Percentiles rank a stretch among this genome's conserved stretches.
Conservation (phyloP, 768 basidiomycete genomes). For the Omphalotus guepiniiformis region DNA sequence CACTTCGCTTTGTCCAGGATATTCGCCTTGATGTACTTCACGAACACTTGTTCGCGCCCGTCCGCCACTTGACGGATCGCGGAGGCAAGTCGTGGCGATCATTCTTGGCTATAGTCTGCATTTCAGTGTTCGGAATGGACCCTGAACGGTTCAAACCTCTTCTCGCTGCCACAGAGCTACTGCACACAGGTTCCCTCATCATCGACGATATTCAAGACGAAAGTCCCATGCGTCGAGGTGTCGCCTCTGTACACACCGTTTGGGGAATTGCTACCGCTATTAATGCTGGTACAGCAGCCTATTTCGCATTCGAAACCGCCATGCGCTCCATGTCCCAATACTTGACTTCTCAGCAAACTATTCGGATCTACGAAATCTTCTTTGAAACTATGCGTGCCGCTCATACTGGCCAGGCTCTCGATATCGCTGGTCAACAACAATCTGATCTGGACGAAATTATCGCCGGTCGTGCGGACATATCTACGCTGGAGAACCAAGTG, state of each 20-base stretch:
- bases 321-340: not conserved
- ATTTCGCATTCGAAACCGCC: not conserved
- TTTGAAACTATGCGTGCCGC: not conserved
- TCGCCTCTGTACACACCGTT: not conserved
- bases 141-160: not conserved
- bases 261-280: not conserved
- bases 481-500: not conserved
- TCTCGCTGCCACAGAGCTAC: not conserved
- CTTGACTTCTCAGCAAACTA: not conserved
- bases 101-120: not conserved
- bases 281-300: not conserved
- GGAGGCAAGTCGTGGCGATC: not conserved
- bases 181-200: not conserved
- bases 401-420: not conserved
- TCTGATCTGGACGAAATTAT: not conserved
- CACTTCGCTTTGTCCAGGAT: not conserved
- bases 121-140: not conserved
- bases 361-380: not conserved
- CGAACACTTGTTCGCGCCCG: not conserved
- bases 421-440: not conserved
- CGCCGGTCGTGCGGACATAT: not conserved
- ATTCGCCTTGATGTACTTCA: not conserved
- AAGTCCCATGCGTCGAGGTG: not conserved
- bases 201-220: not conserved
- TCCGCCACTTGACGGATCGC: not conserved